These are phyloP conservation scores for Rhizopogon salebrosus DNA, from an alignment of 768 basidiomycete genomes.

Conservation along the genomic window DNA sequence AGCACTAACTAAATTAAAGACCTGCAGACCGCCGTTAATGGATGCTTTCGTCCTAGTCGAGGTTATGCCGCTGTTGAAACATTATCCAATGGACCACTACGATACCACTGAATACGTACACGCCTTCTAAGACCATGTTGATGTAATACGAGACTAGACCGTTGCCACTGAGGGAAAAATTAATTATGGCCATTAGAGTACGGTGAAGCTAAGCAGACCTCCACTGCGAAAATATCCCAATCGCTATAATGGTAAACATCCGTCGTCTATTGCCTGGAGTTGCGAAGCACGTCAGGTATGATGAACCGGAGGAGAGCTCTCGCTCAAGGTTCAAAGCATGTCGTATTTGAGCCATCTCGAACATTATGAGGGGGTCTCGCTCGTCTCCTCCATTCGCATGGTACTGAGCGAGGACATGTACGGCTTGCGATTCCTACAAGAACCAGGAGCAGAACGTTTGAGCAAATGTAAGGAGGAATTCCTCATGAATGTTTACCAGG, in stretches of 20 bases:
- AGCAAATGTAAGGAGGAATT: not conserved
- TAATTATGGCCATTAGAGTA: not conserved
- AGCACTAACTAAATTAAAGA: conserved; percentile 62
- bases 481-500: conserved; percentile 30
- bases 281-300: conserved; percentile 47
- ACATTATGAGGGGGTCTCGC: conserved; percentile 49
- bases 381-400: conserved; percentile 62
- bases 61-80: conserved; percentile 36
- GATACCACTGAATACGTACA: conserved; percentile 16
- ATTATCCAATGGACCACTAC: not conserved
- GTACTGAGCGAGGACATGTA: conserved; percentile 58
- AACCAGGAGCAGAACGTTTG: not conserved
- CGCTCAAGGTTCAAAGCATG: conserved; percentile 63
- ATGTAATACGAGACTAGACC: conserved; percentile 74
- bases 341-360: conserved; percentile 60
- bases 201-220: conserved; percentile 33
- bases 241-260: conserved; percentile 60
- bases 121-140: conserved; percentile 57
- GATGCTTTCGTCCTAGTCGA: conserved; percentile 47
- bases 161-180: conserved; percentile 41
- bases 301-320: conserved; percentile 42
- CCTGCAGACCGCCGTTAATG: conserved; percentile 61
- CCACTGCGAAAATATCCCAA: conserved; percentile 75
- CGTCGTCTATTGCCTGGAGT: conserved; percentile 67
- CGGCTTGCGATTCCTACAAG: conserved; percentile 51